Percentiles rank a stretch among this genome's conserved stretches.
Conservation (phyloP, 805 yeast genomes). For the Komagataella phaffii region DNA sequence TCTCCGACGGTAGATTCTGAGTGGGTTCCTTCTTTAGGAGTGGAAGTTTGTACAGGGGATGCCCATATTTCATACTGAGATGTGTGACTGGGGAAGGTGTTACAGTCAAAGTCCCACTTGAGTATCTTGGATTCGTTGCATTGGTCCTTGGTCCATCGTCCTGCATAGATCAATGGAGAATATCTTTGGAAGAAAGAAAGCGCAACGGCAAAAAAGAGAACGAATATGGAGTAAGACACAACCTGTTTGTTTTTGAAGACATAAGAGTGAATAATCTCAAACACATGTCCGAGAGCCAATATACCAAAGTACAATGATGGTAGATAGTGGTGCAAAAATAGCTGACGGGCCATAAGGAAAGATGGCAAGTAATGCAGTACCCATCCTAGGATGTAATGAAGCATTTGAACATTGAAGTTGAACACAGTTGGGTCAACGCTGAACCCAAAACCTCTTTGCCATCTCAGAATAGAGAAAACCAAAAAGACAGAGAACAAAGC, state of each 20-base stretch:
- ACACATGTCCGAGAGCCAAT: constrained; percentile 26
- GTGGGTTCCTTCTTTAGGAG: neutral
- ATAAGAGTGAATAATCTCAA: constrained; percentile 18
- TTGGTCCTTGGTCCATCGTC: constrained; percentile 59
- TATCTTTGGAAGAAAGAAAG: constrained; percentile 43
- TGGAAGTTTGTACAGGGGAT: neutral
- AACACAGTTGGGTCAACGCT: constrained; percentile 37
- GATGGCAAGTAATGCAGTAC: constrained; percentile 44
- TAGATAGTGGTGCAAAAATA: constrained; percentile 32
- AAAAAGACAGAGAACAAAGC: constrained; percentile 34
- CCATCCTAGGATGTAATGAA: constrained; percentile 56
- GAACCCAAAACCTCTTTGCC: constrained; percentile 43
- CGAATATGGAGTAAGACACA: constrained; percentile 31
- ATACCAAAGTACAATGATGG: constrained; percentile 37
- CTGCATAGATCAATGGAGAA: constrained; percentile 67
- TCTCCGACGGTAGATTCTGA: neutral
- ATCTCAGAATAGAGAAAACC: constrained; percentile 35
- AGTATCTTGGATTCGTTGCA: constrained; percentile 51
- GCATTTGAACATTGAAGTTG: constrained; percentile 51
- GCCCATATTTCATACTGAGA: neutral
- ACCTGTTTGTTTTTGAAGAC: constrained; percentile 22
- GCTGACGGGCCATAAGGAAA: constrained; percentile 22
- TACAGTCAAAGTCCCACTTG: constrained; percentile 88
- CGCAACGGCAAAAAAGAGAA: constrained; percentile 32
- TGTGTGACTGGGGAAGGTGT: constrained; percentile 25